Evolutionary conservation across 1,139 yeast genomes (phyloP), one percentile per base, ranked within the genome.

Genomic region (Meyerozyma athensensis): DNA sequence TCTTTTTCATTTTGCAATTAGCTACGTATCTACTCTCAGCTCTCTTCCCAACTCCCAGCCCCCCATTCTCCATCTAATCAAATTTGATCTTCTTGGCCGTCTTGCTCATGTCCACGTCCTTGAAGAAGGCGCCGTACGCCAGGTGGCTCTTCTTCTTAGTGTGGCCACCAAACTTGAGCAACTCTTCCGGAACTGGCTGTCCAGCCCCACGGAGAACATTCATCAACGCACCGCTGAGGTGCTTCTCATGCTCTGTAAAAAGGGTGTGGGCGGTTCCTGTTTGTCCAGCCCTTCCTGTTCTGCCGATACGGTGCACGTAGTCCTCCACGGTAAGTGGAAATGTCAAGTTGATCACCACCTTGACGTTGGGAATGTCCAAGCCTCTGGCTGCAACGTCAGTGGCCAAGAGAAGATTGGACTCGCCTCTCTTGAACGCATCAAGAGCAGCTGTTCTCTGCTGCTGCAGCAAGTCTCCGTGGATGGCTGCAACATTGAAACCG

Each of bases 351-450:
- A 92, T 89, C 35, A 92, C 99, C 21, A 89, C 86, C 62, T 90
- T 92, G 48, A 92, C 99, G 51, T 94, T 87, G 36, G 99, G 98
- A 51, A 92, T 92, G 63, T 92, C 99, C 50, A 92, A 75, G 45
- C 99, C 99, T 68, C 99, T 79, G 24, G 98, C 98, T 33, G 99
- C 99, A 39, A 92, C 99, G 68, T 94, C 98, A 2, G 99, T 92
- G 26, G 99, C 99, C 52, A 92, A 73, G 57, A 92, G 66, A 39
- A 92, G 68, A 52, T 77, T 82, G 43, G 84, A 74, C 37, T 74
- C 74, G 31, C 98, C 98, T 22, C 73, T 61, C 63, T 94, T 94
- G 74, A 92, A 92, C 47, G 81, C 80, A 35, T 80, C 82, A 45
- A 92, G 69, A 2, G 99, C 96, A 48, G 71, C 77, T 3, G 96